These are phyloP conservation scores for Chrysanthemum lavandulifolium DNA, from an alignment of 129 eudicot species.

Conservation along the genomic window DNA sequence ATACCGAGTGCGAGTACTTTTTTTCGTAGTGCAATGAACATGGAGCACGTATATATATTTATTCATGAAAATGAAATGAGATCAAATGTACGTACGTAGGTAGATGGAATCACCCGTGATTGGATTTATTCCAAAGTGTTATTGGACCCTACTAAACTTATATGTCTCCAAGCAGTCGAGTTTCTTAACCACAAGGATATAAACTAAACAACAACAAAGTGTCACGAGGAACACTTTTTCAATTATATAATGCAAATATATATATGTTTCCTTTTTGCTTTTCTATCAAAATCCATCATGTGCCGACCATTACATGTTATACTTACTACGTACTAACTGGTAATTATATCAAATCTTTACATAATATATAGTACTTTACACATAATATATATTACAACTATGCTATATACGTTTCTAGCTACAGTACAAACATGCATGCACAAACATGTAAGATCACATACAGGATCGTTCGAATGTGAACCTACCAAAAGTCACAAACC, in stretches of 20 bases:
- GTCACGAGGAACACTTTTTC: slow-evolving; percentile 31
- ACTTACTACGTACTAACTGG: slow-evolving; percentile 2
- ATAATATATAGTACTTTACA: background rate
- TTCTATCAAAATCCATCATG: slow-evolving; percentile 26
- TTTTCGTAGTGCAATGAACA: no score
- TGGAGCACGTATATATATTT: slow-evolving; percentile 4
- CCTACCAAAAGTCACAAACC: slow-evolving; percentile 14
- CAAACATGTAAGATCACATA: slow-evolving; percentile 23
- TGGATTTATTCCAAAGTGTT: slow-evolving; percentile 20
- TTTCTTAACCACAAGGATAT: slow-evolving; percentile 31
- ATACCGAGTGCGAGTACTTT: no score
- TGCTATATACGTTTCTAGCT: slow-evolving; percentile 24
- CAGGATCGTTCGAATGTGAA: slow-evolving; percentile 5
- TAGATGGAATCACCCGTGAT: slow-evolving; percentile 29
- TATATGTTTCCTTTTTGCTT: background rate
- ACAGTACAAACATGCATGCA: slow-evolving; percentile 29
- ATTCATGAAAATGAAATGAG: background rate
- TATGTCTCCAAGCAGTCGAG: slow-evolving; percentile 7
- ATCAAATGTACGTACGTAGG: background rate
- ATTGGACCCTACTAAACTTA: slow-evolving; percentile 24
- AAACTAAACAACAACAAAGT: slow-evolving; percentile 40
- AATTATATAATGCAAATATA: no score
- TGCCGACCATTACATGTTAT: slow-evolving; percentile 16
- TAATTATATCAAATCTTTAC: background rate
- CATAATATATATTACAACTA: slow-evolving; percentile 10